Evolutionary conservation across 73 alveolate genomes (phyloP).

Genomic region (Urostyla sp.): DNA sequence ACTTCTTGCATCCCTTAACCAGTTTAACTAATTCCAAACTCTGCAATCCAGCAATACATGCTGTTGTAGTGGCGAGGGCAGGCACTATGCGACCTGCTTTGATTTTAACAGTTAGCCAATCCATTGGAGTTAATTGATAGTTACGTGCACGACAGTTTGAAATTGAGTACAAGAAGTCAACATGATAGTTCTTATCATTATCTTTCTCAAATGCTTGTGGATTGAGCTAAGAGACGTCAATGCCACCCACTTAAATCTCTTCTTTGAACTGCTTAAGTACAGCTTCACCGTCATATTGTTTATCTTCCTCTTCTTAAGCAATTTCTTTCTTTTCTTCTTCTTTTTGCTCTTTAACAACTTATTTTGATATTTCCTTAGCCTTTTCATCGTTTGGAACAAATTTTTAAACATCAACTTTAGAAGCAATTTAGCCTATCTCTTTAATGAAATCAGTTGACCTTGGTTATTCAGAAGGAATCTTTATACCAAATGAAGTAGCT

Average conservation of each 20-base stretch:
- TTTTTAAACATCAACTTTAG: conserved; percentile 66
- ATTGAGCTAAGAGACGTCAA: not conserved
- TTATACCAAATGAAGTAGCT: conserved; percentile 79
- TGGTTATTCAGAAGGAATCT: conserved; percentile 71
- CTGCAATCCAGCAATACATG: conserved; percentile 93
- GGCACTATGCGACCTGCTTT: conserved; percentile 98
- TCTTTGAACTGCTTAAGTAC: conserved; percentile 66
- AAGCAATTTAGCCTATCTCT: conserved; percentile 64
- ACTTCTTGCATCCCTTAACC: conserved; percentile 67
- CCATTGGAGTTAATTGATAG: conserved; percentile 86
- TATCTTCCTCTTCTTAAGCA: conserved; percentile 57
- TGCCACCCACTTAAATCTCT: conserved; percentile 30
- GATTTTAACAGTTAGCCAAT: conserved; percentile 93
- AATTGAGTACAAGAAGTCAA: conserved; percentile 91
- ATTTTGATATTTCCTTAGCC: conserved; percentile 69
- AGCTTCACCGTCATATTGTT: conserved; percentile 58
- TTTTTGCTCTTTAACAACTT: conserved; percentile 72
- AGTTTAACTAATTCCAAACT: conserved; percentile 91
- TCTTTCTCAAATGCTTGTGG: conserved; percentile 94
- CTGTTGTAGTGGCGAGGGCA: conserved; percentile 95
- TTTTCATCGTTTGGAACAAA: conserved; percentile 73
- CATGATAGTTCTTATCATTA: conserved; percentile 90
- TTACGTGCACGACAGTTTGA: conserved; percentile 88
- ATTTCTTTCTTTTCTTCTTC: conserved; percentile 66
- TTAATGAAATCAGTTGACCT: conserved; percentile 68